phyloP scores from a whole-genome alignment of 176 grass and related monocot genomes.

The Oryza meyeriana region DNA sequence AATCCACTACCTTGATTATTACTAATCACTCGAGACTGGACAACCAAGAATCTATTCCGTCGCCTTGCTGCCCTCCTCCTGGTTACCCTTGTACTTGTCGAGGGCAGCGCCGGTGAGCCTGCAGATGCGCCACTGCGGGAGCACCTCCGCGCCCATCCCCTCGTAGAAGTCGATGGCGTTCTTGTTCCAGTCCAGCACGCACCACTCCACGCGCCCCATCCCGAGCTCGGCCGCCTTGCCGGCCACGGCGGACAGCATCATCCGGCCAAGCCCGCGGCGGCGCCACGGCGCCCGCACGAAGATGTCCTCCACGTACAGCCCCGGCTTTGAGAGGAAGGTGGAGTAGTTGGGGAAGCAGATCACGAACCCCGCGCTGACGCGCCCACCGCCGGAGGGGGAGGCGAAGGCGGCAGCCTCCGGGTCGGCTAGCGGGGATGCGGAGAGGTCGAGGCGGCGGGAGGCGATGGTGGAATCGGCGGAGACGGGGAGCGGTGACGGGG shows the following conservation, averaged over 20 bases:
- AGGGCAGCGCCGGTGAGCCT: constrained; percentile 53
- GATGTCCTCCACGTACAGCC: constrained; percentile 62
- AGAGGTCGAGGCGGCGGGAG: constrained; percentile 44
- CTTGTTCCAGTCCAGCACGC: constrained; percentile 86
- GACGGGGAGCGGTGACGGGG: constrained; percentile 7
- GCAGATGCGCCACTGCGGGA: constrained; percentile 92
- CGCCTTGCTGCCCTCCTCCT: constrained; percentile 12
- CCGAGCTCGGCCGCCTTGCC: constrained; percentile 60
- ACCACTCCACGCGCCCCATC: constrained; percentile 90
- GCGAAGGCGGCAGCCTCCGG: constrained; percentile 46
- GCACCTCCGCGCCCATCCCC: constrained; percentile 84
- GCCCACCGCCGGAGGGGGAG: constrained; percentile 37
- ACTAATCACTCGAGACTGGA: not conserved
- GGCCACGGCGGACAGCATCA: constrained; percentile 80
- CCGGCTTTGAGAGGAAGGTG: constrained; percentile 62
- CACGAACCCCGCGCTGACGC: constrained; percentile 50
- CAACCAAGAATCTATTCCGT: constrained; percentile 20
- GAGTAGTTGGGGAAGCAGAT: constrained; percentile 83
- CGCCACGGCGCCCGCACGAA: constrained; percentile 85
- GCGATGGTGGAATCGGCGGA: constrained; percentile 9
- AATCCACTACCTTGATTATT: constrained; percentile 38
- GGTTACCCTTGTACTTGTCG: constrained; percentile 46
- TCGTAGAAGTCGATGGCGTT: constrained; percentile 91
- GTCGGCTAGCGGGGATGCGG: constrained; percentile 38
- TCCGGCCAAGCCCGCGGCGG: constrained; percentile 64